Evolutionary conservation across 164 flowering plant species (phyloP), one percentile per base, ranked within the genome.

Genomic region (Sextonia rubra): DNA sequence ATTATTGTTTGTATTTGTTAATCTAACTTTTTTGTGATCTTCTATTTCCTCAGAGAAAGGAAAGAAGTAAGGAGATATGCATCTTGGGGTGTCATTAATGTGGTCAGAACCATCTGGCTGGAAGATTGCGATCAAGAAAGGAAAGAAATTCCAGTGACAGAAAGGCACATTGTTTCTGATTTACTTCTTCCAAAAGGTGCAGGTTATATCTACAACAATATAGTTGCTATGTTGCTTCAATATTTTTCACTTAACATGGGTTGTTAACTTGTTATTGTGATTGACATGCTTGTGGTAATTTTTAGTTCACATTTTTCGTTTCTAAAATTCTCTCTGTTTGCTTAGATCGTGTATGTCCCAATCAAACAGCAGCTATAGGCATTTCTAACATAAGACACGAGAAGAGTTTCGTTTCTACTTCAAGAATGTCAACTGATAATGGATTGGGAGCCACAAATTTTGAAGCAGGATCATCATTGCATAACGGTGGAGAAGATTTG

Each of bases 141-240:
- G 85, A 95, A 82, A 85, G 99, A 95, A 83, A 67, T 91, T 64
- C 86, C 91, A 77, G 91, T 95, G 68, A 79, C 81, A 24, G 80
- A 60, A 70, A 88, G 79, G 81, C 94, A 95, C 78, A 75, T 77
- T 75, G 92, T 88, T 63, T 76, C 80, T 86, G 94, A 93, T 80
- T 60, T 88, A 72, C 82, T 91, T 83, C 81, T 84, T 73, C 87
- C 89, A 17, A 89, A 83, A 88, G 98, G 99, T 93, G 71, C 63
- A 77, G 25, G 22, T 17, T 27, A 62, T 62, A 25, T 62, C 65
- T 27, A 62, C 12, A 62, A 62, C 26, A 14, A n/a, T 22, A 37
- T 7, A 37, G 44, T n/a, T 37, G 44, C 44, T 37, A 37, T 37
- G 44, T 37, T 37, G 44, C 44, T 37, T 9, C 44, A 37, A 0